Conservation (phyloP, 805 yeast species). For the Suhomyces sp. region DNA sequence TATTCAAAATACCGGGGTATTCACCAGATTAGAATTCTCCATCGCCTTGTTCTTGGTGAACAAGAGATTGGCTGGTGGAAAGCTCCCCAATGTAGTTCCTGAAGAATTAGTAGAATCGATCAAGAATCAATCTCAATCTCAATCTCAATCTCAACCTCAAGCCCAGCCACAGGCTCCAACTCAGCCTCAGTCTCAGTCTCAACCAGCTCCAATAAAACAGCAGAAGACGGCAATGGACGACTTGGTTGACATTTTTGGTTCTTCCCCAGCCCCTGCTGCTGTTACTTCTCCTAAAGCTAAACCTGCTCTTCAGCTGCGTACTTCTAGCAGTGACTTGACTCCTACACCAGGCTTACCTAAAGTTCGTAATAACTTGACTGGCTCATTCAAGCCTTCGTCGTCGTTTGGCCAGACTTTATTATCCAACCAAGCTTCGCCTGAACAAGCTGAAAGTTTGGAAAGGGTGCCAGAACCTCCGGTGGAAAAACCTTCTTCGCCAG, state of each 20-base stretch:
- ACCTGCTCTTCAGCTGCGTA: conserved; percentile 20
- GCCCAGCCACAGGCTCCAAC: conserved; percentile 9
- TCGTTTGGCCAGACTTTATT: conserved; percentile 76
- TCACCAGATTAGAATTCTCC: conserved; percentile 79
- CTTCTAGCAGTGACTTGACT: conserved; percentile 35
- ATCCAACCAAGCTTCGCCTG: conserved; percentile 20
- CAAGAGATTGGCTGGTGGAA: conserved; percentile 72
- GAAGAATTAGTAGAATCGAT: conserved; percentile 47
- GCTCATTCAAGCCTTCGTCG: conserved; percentile 75
- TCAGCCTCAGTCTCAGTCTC: conserved; percentile 7
- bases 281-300: conserved; percentile 3
- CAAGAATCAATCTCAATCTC: conserved; percentile 9
- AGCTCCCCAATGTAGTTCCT: conserved; percentile 78
- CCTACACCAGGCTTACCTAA: conserved; percentile 28
- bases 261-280: conserved; percentile 18
- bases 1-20: conserved; percentile 78
- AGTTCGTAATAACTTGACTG: conserved; percentile 30
- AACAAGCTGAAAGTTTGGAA: conserved; percentile 28
- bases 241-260: conserved; percentile 49
- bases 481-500: conserved; percentile 12
- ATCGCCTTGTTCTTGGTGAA: conserved; percentile 93
- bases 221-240: conserved; percentile 62
- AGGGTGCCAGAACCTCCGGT: conserved; percentile 22
- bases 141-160: conserved; percentile 4
- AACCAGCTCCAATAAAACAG: conserved; percentile 11